Evolutionary conservation across 1,284 basidiomycete genomes (phyloP), one percentile per base, ranked within the genome.

Genomic region (Cutaneotrichosporon arboriforme): DNA sequence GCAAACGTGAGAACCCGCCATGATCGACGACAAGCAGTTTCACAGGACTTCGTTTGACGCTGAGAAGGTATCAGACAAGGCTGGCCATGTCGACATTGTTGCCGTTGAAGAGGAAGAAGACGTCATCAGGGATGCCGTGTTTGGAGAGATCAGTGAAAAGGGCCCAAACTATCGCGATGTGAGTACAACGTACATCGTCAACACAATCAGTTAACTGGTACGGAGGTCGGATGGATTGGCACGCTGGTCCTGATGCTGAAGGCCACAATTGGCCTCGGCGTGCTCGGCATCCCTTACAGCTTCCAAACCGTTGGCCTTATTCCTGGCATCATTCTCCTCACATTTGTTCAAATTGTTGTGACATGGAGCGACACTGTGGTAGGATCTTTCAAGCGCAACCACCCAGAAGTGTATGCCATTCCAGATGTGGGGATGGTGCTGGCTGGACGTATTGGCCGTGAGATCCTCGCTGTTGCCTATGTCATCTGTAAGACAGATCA

Each of bases 231-330:
- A 53, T 10, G 55, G 63, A 34, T 41, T 41, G 44, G 58, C 45
- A 3, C 54, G 51, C 31, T 52, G 21, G 58, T 62, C 22, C 58
- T 69, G 23, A 59, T 59, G 58, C 54, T 65, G 34, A 57, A 64
- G 57, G 59, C 62, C 10, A 65, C 66, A 52, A 63, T 72, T 42
- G 69, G 65, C 43, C 56, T 70, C 26, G 68, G 67, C 51, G 67
- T 70, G 2, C 54, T 68, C 14, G 59, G 65, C 10, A 64, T 69
- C 34, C 69, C 69, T 8, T 48, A 59, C 15, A 64, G 66, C 8
- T 58, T 71, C 23, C 51, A 60, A 26, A 58, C 59, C 1, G 55
- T 67, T 31, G 67, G 68, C 5, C 54, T 64, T 14, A 63, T 68
- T 2, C 68, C 70, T 2, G 70, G 70, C 17, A 48, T 67, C n/a